Evolutionary conservation across 2,329 filamentous ascomycete species (phyloP), one percentile per base, ranked within the genome.

Genomic region (Curvularia spicifera): DNA sequence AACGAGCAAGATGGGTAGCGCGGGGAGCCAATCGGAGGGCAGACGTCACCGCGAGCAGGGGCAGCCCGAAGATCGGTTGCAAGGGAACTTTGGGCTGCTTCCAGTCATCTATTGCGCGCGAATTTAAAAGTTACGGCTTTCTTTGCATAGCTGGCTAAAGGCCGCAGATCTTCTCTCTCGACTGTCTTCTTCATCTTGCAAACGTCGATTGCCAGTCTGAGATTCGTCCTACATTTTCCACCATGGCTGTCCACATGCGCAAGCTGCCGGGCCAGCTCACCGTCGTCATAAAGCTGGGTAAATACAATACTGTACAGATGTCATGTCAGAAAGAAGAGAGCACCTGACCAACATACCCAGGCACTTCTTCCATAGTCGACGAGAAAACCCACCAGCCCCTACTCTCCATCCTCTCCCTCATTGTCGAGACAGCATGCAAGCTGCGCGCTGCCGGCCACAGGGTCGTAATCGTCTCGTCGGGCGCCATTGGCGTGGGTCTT

Each of bases 331-430:
- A 57, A 55, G 59, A 60, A 56, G 61, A 65, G 66, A 66, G 59
- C 59, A 52, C 68, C 70, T 70, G 69, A 74, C 70, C 71, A 68
- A 73, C 64, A 57, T 51, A 49, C 51, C 10, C 68, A 99, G 95
- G 95, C 70, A 98, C 95, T 46, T 97, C 93, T 78, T 98, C 95
- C n/a, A 98, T 99, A 68, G 93, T 99, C 65, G 92, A 98, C 79
- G 95, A 99, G 77, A 90, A 89, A 74, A 96, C 91, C 22, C 95
- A 97, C 79, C 91, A 97, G 74, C 95, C 95, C 3, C 86, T 97
- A 35, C 85, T 99, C 39, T 95, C 93, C 4, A 96, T 93, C 67
- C 82, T 99, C 56, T 93, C 91, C 60, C 83, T 94, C 59, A 97
- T 99, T 65, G 95, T 98, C 64, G 93, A 98, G 79, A 98, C 95